Conservation (phyloP, 1,284 basidiomycete species). For the Tilletia horrida region DNA sequence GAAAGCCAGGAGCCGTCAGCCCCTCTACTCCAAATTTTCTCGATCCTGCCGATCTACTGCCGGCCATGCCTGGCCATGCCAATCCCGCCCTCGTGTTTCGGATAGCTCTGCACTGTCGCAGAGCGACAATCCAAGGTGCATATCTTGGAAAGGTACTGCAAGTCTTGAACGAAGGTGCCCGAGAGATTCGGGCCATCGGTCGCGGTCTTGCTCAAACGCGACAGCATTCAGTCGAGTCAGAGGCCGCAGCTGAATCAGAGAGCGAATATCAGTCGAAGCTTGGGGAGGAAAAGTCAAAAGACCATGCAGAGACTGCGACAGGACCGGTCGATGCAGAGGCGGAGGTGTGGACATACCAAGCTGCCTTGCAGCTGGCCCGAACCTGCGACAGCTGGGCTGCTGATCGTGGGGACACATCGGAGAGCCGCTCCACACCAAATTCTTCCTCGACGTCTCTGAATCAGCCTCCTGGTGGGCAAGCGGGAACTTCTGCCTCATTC, state of each 20-base stretch:
- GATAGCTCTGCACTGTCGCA: background rate
- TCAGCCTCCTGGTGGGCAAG: background rate
- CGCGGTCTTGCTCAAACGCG: background rate
- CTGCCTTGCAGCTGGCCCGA: slow-evolving; percentile 1
- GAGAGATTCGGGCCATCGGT: slow-evolving; percentile 8
- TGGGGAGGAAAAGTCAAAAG: background rate
- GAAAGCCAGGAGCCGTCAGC: background rate
- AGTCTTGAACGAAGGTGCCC: slow-evolving; percentile 3
- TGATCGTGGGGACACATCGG: background rate
- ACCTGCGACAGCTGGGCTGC: slow-evolving; percentile 13
- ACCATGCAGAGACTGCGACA: background rate
- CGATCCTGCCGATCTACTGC: slow-evolving; percentile 6
- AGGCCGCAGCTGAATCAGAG: background rate
- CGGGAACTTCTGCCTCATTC: background rate
- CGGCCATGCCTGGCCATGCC: background rate
- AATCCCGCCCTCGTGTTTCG: background rate
- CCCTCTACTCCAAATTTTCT: background rate
- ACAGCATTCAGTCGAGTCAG: background rate
- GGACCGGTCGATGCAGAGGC: background rate
- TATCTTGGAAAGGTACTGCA: slow-evolving; percentile 3
- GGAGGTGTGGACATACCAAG: slow-evolving; percentile 14
- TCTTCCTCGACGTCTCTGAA: background rate
- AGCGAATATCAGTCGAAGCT: background rate
- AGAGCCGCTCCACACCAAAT: background rate
- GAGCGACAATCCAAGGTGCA: slow-evolving; percentile 11